Evolutionary conservation across 148 eudicot genomes (phyloP).

Genomic region (Spergularia bocconei): DNA sequence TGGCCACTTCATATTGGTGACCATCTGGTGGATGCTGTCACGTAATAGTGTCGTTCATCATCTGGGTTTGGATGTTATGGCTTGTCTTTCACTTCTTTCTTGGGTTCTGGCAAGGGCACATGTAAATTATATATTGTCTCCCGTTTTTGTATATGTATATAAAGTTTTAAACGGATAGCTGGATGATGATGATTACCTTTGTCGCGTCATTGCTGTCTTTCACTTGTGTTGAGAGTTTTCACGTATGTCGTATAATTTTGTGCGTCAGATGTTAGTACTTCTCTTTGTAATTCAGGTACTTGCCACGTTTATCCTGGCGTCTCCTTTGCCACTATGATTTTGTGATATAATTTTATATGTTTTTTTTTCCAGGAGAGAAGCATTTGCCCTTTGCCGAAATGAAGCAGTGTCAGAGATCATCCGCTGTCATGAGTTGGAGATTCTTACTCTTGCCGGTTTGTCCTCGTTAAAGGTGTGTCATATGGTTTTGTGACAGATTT

Average conservation of each 20-base stretch:
- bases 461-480: constrained; percentile 61
- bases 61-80: too few species aligned
- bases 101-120: too few species aligned
- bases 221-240: not conserved
- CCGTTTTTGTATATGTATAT: too few species aligned
- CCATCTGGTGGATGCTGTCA: too few species aligned
- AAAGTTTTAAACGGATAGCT: too few species aligned
- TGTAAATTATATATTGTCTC: too few species aligned
- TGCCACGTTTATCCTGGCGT: not conserved
- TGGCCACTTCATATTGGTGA: too few species aligned
- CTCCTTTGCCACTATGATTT: not conserved
- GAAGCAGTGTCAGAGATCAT: constrained; percentile 46
- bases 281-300: not conserved
- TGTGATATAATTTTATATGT: not conserved
- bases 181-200: not conserved
- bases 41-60: too few species aligned
- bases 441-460: constrained; percentile 65
- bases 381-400: constrained; percentile 67
- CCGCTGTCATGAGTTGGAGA: constrained; percentile 53
- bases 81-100: too few species aligned
- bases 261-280: not conserved
- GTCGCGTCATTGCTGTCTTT: not conserved
- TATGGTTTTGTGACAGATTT: not conserved
- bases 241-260: not conserved
- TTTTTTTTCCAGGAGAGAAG: constrained; percentile 56